phyloP scores from a whole-genome alignment of 495 filamentous ascomycete genomes.

The Viridothelium virens region DNA sequence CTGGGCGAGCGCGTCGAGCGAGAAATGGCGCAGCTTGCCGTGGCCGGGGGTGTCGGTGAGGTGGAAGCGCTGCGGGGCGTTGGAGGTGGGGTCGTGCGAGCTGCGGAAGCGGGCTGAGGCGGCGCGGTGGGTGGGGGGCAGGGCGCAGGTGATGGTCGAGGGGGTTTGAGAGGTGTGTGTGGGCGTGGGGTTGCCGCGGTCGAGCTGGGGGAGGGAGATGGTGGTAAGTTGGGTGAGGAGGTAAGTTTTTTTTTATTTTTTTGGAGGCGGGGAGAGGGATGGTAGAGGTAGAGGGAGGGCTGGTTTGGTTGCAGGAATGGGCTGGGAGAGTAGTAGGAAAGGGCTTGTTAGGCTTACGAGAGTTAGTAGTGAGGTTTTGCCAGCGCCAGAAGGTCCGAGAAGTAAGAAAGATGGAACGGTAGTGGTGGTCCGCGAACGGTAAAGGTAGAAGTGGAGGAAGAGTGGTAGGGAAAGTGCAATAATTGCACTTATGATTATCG shows the following conservation, averaged over 20 bases:
- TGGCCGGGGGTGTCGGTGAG: slow-evolving; percentile 88
- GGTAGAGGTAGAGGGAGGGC: background rate
- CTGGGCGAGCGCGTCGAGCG: slow-evolving; percentile 26
- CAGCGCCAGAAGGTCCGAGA: slow-evolving; percentile 71
- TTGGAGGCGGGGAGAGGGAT: background rate
- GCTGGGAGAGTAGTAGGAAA: no score
- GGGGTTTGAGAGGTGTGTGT: slow-evolving; percentile 83
- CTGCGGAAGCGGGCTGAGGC: slow-evolving; percentile 63
- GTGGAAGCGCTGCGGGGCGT: slow-evolving; percentile 61
- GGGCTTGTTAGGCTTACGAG: slow-evolving; percentile 44
- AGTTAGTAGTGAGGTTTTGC: slow-evolving; percentile 85
- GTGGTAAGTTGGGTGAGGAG: slow-evolving; percentile 6
- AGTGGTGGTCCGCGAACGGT: slow-evolving; percentile 45
- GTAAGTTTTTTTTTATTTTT: background rate
- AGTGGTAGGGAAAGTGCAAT: slow-evolving; percentile 67
- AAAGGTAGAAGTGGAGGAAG: slow-evolving; percentile 69
- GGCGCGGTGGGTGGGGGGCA: slow-evolving; percentile 53
- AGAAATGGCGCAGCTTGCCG: slow-evolving; percentile 70
- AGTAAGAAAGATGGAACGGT: slow-evolving; percentile 76
- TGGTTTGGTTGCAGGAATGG: no score
- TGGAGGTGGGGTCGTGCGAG: slow-evolving; percentile 56
- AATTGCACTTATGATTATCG: slow-evolving; percentile 57
- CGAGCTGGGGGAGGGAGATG: slow-evolving; percentile 38
- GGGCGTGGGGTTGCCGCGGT: slow-evolving; percentile 37
- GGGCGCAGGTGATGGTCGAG: slow-evolving; percentile 59